Base-by-base conservation (phyloP, 2,329 filamentous ascomycete genomes). In the Bipolaris gigantea region DNA sequence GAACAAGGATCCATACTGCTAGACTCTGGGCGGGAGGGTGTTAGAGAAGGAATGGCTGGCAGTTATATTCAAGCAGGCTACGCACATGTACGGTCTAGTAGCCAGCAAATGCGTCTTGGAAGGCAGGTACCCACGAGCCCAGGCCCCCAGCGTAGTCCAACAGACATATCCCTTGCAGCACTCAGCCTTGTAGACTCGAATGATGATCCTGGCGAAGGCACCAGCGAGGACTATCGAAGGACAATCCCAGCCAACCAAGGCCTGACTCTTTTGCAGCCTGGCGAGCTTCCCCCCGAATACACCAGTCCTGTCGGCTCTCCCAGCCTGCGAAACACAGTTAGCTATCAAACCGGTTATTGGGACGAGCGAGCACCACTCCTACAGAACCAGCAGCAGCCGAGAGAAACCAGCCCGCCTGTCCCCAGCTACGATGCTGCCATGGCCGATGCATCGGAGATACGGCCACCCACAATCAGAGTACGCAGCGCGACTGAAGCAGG, bases 1-100 rank as follows among this genome's bases (percentile, higher is more conserved):
- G 94, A 97, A 77, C 92, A 96, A 76, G 94, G 94, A 66, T 97
- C 92, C 71, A 97, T 99, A 64, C 80, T 99, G 25, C 83, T 99
- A 11, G 94, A 97, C 72, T 87, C 90, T 5, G 94, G 94, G 11
- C 71, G 76, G 38, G 80, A 81, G 49, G 79, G 79, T 55, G 75
- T 80, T 36, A 70, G 78, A 53, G 80, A 85, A 71, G 81, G 83
- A 51, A 81, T 80, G 67, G 77, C 68, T 42, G 72, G 78, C 48
- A 71, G 64, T 44, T 80, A 80, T 65, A 76, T 80, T 50, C 79
- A 82, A 53, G 64, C 71, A 50, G 70, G 70, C 19, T 73, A 66
- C 53, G 82, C 84, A 41, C 91, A 96, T 72, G 84, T 83, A 35
- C 83, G 92, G 55, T 88, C 89, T 38, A 83, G 86, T 56, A 94